These are phyloP conservation scores for Phaeosphaeria sp. DNA, from an alignment of 2,329 filamentous ascomycete genomes.

Conservation along the genomic window DNA sequence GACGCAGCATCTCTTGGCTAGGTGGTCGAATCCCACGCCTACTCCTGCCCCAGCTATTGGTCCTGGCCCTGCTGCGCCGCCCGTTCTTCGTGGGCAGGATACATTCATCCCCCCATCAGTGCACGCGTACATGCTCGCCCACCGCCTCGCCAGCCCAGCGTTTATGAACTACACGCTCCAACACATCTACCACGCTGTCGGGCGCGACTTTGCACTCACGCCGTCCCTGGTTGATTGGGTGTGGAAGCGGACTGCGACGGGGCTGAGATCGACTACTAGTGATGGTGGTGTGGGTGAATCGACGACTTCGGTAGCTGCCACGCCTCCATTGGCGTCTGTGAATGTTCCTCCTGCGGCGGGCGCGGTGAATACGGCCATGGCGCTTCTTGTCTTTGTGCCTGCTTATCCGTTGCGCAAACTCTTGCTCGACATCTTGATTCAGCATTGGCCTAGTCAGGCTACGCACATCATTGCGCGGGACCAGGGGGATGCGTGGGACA, in stretches of 20 bases:
- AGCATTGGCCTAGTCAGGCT: slow-evolving; percentile 13
- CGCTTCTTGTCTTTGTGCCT: no score
- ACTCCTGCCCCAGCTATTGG: no score
- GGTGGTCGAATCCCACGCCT: no score
- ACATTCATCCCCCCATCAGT: slow-evolving; percentile 6
- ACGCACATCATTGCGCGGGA: slow-evolving; percentile 2
- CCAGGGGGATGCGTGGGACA: slow-evolving; percentile 11
- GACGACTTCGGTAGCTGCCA: no score
- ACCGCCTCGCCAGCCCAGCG: slow-evolving; percentile 6
- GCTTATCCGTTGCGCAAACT: slow-evolving; percentile 10
- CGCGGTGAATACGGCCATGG: no score
- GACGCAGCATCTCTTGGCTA: no score
- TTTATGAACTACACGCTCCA: slow-evolving; percentile 26
- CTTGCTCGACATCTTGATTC: slow-evolving; percentile 14
- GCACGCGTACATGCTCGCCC: slow-evolving; percentile 24
- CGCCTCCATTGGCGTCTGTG: no score
- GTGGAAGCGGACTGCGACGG: slow-evolving; percentile 15
- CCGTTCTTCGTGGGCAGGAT: background rate
- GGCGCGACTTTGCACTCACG: slow-evolving; percentile 14
- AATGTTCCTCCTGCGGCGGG: no score
- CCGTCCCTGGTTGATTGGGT: slow-evolving; percentile 15
- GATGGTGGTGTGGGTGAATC: background rate
- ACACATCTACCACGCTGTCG: slow-evolving; percentile 16
- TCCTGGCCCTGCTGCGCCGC: background rate
- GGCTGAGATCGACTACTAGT: no score